Evolutionary conservation across 2,329 filamentous ascomycete species (phyloP).

Genomic region (Penicillium sp.): DNA sequence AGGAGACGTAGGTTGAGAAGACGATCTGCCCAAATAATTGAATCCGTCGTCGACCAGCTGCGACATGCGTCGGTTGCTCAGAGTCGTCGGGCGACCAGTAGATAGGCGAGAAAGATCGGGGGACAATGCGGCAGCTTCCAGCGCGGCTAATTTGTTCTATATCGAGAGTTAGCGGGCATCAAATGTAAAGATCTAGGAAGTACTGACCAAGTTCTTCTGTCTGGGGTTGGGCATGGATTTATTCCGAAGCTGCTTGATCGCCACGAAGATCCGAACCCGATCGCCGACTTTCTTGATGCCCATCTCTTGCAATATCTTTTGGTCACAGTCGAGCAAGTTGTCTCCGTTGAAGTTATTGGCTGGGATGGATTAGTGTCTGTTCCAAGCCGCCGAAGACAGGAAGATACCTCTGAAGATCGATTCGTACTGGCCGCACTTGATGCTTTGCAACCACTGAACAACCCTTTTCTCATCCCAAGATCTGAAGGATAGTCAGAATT

Average conservation of each 20-base stretch:
- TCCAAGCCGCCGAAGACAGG: background rate
- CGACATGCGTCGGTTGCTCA: constrained; percentile 60
- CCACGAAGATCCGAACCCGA: constrained; percentile 81
- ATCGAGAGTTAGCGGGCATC: constrained; percentile 13
- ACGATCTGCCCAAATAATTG: constrained; percentile 51
- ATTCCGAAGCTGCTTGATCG: constrained; percentile 76
- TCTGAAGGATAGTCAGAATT: constrained; percentile 36
- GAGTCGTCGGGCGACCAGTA: constrained; percentile 50
- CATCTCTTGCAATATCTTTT: constrained; percentile 93
- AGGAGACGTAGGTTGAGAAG: constrained; percentile 69
- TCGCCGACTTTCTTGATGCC: constrained; percentile 98
- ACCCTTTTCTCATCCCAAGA: constrained; percentile 88
- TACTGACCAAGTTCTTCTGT: constrained; percentile 75
- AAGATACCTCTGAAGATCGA: constrained; percentile 67
- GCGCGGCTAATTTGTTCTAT: constrained; percentile 76
- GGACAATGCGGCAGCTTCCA: constrained; percentile 63
- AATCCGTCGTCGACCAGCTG: constrained; percentile 38
- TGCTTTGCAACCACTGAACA: constrained; percentile 81
- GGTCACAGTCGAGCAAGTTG: constrained; percentile 94
- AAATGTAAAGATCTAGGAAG: background rate
- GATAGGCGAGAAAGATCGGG: constrained; percentile 61
- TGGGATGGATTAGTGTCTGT: constrained; percentile 29
- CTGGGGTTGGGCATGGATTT: constrained; percentile 72
- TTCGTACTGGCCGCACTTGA: constrained; percentile 93
- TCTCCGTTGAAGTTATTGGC: constrained; percentile 96